Percentiles rank a stretch among this genome's conserved stretches.
Evolutionary conservation across 306 rosid species (phyloP).

Genomic region (Trifolium dubium): DNA sequence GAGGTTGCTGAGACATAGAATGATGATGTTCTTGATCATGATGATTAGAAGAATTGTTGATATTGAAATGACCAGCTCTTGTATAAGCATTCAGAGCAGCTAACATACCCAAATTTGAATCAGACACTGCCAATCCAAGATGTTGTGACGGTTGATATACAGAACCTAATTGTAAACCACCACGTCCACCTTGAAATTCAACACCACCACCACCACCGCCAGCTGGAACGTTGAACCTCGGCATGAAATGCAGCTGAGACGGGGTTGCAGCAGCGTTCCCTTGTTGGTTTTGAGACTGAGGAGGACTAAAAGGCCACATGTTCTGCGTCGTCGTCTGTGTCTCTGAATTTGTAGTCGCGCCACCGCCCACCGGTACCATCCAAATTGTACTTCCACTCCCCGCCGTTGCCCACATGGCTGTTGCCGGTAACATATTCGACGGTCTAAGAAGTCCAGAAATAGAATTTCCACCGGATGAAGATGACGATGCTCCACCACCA

Average conservation of each 20-base stretch:
- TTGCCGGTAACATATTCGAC: slow-evolving; percentile 57
- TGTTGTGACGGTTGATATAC: slow-evolving; percentile 73
- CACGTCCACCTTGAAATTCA: slow-evolving; percentile 65
- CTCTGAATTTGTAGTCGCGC: slow-evolving; percentile 50
- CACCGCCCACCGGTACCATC: slow-evolving; percentile 70
- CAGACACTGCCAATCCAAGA: slow-evolving; percentile 68
- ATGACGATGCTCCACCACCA: background rate
- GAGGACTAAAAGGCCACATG: slow-evolving; percentile 69
- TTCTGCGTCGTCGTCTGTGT: slow-evolving; percentile 62
- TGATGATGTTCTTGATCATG: slow-evolving; percentile 37
- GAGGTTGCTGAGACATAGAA: slow-evolving; percentile 23
- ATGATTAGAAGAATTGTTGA: slow-evolving; percentile 50
- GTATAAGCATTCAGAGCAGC: slow-evolving; percentile 85
- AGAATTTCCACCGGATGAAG: background rate
- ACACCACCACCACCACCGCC: slow-evolving; percentile 41
- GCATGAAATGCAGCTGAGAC: slow-evolving; percentile 63
- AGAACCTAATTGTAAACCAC: slow-evolving; percentile 72
- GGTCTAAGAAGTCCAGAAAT: slow-evolving; percentile 51
- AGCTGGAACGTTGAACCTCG: slow-evolving; percentile 66
- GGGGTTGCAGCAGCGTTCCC: background rate
- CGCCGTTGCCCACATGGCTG: slow-evolving; percentile 79
- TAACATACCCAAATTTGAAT: slow-evolving; percentile 86
- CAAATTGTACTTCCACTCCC: slow-evolving; percentile 76
- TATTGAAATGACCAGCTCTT: slow-evolving; percentile 60
- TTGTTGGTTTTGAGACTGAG: background rate